Evolutionary conservation across 2,329 filamentous ascomycete genomes (phyloP).

Genomic region (Penicillium sp.): DNA sequence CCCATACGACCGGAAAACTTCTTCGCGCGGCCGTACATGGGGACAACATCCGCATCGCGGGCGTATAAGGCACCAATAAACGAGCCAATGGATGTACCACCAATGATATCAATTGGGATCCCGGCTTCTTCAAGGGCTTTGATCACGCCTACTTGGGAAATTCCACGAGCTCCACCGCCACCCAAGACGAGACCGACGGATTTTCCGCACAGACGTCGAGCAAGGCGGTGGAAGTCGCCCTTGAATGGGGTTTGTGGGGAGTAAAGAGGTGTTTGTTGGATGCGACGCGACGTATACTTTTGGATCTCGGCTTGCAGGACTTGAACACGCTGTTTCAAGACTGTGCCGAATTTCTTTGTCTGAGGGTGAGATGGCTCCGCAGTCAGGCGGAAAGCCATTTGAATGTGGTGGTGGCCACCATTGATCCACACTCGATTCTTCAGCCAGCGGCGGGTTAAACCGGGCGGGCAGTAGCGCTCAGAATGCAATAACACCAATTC

Average conservation of each 20-base stretch:
- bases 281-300: conserved; percentile 91
- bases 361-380: conserved; percentile 73
- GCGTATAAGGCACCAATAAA: conserved; percentile 96
- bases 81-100: conserved; percentile 92
- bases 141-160: conserved; percentile 91
- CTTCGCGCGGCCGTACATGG: conserved; percentile 94
- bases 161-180: conserved; percentile 86
- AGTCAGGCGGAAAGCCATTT: conserved; percentile 83
- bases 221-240: conserved; percentile 91
- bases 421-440: conserved; percentile 96
- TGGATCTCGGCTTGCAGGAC: conserved; percentile 95
- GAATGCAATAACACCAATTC: conserved; percentile 85
- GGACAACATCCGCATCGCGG: conserved; percentile 91
- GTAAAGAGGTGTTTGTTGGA: conserved; percentile 85
- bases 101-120: conserved; percentile 91
- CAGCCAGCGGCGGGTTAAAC: conserved; percentile 84
- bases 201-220: conserved; percentile 84
- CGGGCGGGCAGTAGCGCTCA: conserved; percentile 81
- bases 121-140: conserved; percentile 92
- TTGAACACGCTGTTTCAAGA: conserved; percentile 88
- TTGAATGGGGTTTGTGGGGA: conserved; percentile 91
- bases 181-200: conserved; percentile 92
- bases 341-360: conserved; percentile 75
- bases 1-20: conserved; percentile 99
- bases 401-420: conserved; percentile 93